phyloP scores from a whole-genome alignment of 345 rosid species.

The Cochlearia excelsa region DNA sequence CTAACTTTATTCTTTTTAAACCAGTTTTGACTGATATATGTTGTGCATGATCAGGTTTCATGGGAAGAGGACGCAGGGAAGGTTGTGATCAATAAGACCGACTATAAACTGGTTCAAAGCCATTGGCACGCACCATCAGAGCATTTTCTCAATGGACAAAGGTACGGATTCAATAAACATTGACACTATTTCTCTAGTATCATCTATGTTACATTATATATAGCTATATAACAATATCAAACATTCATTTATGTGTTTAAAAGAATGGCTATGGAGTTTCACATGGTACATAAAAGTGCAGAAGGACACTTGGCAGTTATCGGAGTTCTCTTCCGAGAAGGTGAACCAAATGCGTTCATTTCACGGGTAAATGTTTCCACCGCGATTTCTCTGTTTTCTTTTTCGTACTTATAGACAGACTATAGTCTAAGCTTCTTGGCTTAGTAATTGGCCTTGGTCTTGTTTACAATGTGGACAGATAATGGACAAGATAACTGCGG shows the following conservation, averaged over 20 bases:
- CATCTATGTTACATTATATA: too few species aligned
- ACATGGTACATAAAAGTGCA: slow-evolving; percentile 48
- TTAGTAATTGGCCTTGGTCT: too few species aligned
- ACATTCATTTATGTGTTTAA: too few species aligned
- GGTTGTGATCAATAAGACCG: slow-evolving; percentile 47
- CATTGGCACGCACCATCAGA: slow-evolving; percentile 87
- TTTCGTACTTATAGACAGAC: too few species aligned
- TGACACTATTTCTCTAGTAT: too few species aligned
- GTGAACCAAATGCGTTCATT: slow-evolving; percentile 58
- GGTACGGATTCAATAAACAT: slow-evolving; percentile 27
- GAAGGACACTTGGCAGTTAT: slow-evolving; percentile 45
- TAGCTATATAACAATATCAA: too few species aligned
- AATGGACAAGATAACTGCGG: slow-evolving; percentile 20
- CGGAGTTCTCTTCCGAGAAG: slow-evolving; percentile 52
- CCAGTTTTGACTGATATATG: slow-evolving; percentile 5
- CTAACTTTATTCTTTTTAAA: too few species aligned
- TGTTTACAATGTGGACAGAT: neutral
- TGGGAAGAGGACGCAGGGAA: slow-evolving; percentile 37
- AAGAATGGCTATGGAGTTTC: slow-evolving; percentile 57
- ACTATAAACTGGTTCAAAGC: slow-evolving; percentile 43
- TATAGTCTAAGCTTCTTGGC: too few species aligned
- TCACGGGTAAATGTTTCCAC: slow-evolving; percentile 36
- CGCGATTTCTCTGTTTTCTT: too few species aligned
- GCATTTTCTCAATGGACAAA: slow-evolving; percentile 54
- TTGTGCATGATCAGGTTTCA: slow-evolving; percentile 24